Percentiles rank a stretch among this genome's conserved stretches.
phyloP scores from a whole-genome alignment of 2,329 filamentous ascomycete genomes.

The Xylaria polymorpha region DNA sequence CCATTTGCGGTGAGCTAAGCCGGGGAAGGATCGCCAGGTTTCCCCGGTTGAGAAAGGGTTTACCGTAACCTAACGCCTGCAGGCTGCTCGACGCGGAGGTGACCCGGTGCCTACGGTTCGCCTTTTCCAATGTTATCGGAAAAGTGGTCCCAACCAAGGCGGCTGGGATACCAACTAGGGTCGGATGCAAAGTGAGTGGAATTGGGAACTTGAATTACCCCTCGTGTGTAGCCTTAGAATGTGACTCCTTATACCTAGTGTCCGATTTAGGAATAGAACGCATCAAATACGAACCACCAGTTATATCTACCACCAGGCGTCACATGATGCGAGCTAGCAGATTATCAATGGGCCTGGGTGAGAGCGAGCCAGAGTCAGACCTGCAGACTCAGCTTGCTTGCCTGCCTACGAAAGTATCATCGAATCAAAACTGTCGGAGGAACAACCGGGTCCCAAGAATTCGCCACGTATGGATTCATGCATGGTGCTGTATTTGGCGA shows the following conservation, averaged over 20 bases:
- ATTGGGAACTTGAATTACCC: slow-evolving; percentile 20
- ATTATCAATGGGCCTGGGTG: slow-evolving; percentile 1
- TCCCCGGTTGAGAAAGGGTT: slow-evolving; percentile 11
- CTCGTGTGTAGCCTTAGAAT: slow-evolving; percentile 8
- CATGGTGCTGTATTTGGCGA: slow-evolving; percentile 32
- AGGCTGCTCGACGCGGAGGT: slow-evolving; percentile 29
- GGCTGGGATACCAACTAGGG: slow-evolving; percentile 34
- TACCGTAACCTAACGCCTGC: slow-evolving; percentile 33
- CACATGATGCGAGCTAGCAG: slow-evolving; percentile 16
- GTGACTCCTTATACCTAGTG: slow-evolving; percentile 16
- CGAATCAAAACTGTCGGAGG: slow-evolving; percentile 25
- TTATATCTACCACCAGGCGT: slow-evolving; percentile 22
- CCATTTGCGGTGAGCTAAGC: slow-evolving; percentile 71
- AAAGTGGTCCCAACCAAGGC: slow-evolving; percentile 34
- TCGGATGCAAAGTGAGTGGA: slow-evolving; percentile 28
- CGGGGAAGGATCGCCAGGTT: background rate
- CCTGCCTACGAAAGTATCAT: slow-evolving; percentile 3
- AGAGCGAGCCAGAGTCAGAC: slow-evolving; percentile 4
- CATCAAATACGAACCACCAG: slow-evolving; percentile 18
- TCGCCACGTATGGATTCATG: slow-evolving; percentile 32
- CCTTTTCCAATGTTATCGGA: slow-evolving; percentile 23
- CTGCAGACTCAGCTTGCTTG: slow-evolving; percentile 14
- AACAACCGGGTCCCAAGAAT: slow-evolving; percentile 9
- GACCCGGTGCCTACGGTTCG: slow-evolving; percentile 19
- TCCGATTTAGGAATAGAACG: slow-evolving; percentile 29